Conservation (phyloP, 108 stramenopile species). For the Cyclotella choctawhatcheeana region DNA sequence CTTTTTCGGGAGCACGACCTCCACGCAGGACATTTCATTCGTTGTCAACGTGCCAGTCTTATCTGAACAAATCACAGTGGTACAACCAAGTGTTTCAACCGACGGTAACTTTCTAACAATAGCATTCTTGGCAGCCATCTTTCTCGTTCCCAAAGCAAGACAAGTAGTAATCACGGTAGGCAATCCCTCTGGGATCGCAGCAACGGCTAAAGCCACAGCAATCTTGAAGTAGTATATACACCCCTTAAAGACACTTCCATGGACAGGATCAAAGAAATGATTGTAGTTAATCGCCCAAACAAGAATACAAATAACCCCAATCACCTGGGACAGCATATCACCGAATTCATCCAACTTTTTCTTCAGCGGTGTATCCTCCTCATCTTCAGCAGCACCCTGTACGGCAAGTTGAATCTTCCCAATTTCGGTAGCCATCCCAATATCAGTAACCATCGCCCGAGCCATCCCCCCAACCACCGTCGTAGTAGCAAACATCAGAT, state of each 20-base stretch:
- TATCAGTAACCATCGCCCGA: constrained; percentile 67
- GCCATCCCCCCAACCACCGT: constrained; percentile 75
- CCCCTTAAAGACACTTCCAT: constrained; percentile 56
- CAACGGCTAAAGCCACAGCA: constrained; percentile 88
- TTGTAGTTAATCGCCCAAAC: constrained; percentile 77
- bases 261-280: constrained; percentile 70
- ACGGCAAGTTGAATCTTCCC: constrained; percentile 71
- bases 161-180: constrained; percentile 87
- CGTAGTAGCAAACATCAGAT: constrained; percentile 84
- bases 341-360: constrained; percentile 88
- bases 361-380: constrained; percentile 84
- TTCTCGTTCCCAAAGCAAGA: constrained; percentile 76
- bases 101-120: constrained; percentile 68
- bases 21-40: constrained; percentile 83
- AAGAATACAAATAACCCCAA: constrained; percentile 78
- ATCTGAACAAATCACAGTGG: constrained; percentile 80
- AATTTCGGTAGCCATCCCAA: constrained; percentile 84
- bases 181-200: constrained; percentile 88
- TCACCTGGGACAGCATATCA: constrained; percentile 70
- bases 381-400: constrained; percentile 57
- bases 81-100: constrained; percentile 90
- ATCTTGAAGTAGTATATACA: constrained; percentile 83
- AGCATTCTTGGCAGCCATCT: constrained; percentile 65
- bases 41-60: constrained; percentile 93
- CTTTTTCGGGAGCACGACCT: constrained; percentile 21